Evolutionary conservation across 805 yeast genomes (phyloP).

Genomic region (Saturnispora sekii): DNA sequence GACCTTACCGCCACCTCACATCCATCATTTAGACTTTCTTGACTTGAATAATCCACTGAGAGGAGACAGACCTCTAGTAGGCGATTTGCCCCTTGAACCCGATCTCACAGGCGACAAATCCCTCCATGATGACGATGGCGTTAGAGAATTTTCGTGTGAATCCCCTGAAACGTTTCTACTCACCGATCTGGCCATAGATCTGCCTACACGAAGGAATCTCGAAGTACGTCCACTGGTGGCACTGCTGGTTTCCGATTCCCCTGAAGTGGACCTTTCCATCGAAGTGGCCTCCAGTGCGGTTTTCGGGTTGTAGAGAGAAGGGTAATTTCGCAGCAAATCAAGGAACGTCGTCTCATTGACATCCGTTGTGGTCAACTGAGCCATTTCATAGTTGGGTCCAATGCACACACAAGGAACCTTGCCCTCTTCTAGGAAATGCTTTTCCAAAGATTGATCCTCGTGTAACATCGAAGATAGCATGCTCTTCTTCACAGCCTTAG

Average conservation of each 20-base stretch:
- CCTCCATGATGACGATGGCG: neutral
- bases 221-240: conserved; percentile 9
- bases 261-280: conserved; percentile 9
- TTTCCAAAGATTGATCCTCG: conserved; percentile 36
- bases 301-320: conserved; percentile 13
- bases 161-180: conserved; percentile 3
- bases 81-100: conserved; percentile 18
- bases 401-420: conserved; percentile 32
- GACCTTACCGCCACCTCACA: too few species aligned
- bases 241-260: neutral
- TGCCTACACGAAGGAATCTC: conserved; percentile 19
- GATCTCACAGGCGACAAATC: conserved; percentile 14
- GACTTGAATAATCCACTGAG: conserved; percentile 18
- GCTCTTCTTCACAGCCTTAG: conserved; percentile 28
- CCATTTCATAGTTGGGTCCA: too few species aligned
- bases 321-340: conserved; percentile 10
- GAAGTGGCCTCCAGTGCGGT: conserved; percentile 1
- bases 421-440: conserved; percentile 37
- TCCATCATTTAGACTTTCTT: conserved; percentile 1
- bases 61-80: conserved; percentile 25
- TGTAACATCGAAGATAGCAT: conserved; percentile 29
- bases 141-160: too few species aligned
- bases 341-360: conserved; percentile 5
- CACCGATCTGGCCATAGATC: conserved; percentile 10
- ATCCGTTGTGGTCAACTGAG: neutral